Conservation (phyloP, 441 rosid genomes). For the Gossypium laxum region DNA sequence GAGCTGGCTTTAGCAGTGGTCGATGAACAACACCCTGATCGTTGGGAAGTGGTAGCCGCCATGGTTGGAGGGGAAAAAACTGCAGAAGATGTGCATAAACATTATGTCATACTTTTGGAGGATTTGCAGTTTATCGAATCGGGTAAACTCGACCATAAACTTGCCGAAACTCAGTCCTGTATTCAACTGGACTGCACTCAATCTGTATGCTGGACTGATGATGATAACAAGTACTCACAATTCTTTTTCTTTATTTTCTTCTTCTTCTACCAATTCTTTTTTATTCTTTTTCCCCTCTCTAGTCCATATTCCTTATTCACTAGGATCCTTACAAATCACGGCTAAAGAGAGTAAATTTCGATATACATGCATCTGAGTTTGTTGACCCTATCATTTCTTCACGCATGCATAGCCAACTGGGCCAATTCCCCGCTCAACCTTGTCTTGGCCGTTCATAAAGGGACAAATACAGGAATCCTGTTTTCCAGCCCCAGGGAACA, state of each 20-base stretch:
- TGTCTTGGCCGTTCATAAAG: background rate
- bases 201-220: slow-evolving; percentile 41
- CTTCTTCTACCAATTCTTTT: background rate
- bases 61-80: slow-evolving; percentile 56
- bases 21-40: slow-evolving; percentile 41
- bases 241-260: background rate
- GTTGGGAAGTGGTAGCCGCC: slow-evolving; percentile 54
- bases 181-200: slow-evolving; percentile 29
- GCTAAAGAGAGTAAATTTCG: background rate
- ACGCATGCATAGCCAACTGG: background rate
- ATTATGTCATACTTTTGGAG: slow-evolving; percentile 47
- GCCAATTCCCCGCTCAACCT: background rate
- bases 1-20: slow-evolving; percentile 62
- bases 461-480: background rate
- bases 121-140: slow-evolving; percentile 56
- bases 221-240: slow-evolving; percentile 37
- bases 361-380: background rate
- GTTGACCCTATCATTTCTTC: background rate
- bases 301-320: background rate
- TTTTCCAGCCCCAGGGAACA: background rate
- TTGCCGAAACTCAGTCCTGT: slow-evolving; percentile 28
- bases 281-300: background rate
- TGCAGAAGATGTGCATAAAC: slow-evolving; percentile 45
- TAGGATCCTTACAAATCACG: background rate
- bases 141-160: slow-evolving; percentile 44